Base-by-base conservation (phyloP, 2,329 filamentous ascomycete genomes). In the Shiraia sp. region DNA sequence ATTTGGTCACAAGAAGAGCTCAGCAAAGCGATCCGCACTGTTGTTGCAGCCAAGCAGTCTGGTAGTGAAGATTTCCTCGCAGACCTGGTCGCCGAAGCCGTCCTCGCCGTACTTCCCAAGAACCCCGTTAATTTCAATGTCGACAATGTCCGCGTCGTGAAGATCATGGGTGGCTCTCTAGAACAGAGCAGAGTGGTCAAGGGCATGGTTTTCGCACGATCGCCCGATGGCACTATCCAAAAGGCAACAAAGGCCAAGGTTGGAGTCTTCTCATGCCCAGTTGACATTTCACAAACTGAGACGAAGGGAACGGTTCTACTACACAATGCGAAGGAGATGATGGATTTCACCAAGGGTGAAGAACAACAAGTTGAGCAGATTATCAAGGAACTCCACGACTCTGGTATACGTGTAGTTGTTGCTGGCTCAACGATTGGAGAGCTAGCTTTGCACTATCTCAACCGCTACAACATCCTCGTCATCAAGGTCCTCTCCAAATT, bases 401-500 rank as follows among this genome's bases (percentile, higher is more conserved):
- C 90, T 24, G 93, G 93, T 31, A 74, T 99, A 51, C 84, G 93
- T 42, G 95, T 99, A 13, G 85, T 97, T 35, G 82, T 99, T 55
- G 92, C 91, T 41, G 93, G 93, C 42, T 86, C 90, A 27, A 91
- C 89, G n/a, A 85, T 99, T 32, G 93, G 95, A 59, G 95, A 99
- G 69, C 81, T 99, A 48, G 93, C 93, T 40, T 79, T 96, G 72
- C 93, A 99, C 79, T 99, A 96, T 76, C 86, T 99, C 52, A 96
- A 99, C 82, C 88, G 92, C 63, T 96, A 88, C 74, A 90, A 89
- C 68, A 97, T 99, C 55, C 83, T 99, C 33, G 85, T 93, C 65
- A 92, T 99, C 78, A 95, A 96, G 74, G 86, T 99, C 56, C 83
- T 97, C 63, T 96, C 90, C 75, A 99, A 99, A 75, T 99, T 97